Conservation (phyloP, 2,329 filamentous ascomycete genomes). For the Xenoacremonium recifei region DNA sequence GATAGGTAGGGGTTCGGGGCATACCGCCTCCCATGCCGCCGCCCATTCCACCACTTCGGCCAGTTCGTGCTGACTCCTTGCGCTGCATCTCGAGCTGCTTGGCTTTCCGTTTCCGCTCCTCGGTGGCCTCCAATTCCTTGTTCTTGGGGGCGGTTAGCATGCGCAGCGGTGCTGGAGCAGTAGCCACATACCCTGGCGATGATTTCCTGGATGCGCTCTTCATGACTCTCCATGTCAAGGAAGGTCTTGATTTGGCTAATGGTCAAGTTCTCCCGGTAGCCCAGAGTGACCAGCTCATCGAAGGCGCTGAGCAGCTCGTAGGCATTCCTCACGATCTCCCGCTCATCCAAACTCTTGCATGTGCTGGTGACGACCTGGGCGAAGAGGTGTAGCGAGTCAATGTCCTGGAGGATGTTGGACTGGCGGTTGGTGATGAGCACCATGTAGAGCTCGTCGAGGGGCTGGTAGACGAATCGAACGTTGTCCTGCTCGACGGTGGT, state of each 20-base stretch:
- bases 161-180: not conserved
- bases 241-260: conserved; percentile 99
- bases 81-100: conserved; percentile 99
- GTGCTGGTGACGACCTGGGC: conserved; percentile 96
- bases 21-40: conserved; percentile 34
- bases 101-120: conserved; percentile 97
- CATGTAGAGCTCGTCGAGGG: conserved; percentile 98
- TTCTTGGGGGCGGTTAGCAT: conserved; percentile 58
- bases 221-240: conserved; percentile 98
- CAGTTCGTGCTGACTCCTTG: conserved; percentile 85
- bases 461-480: conserved; percentile 99
- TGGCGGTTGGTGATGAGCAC: conserved; percentile 99
- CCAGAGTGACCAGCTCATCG: conserved; percentile 92
- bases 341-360: conserved; percentile 93
- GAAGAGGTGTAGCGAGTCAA: conserved; percentile 96
- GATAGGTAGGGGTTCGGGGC: conserved; percentile 78
- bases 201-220: conserved; percentile 98
- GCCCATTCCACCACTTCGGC: conserved; percentile 44
- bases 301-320: conserved; percentile 96
- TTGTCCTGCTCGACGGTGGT: conserved; percentile 99
- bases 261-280: conserved; percentile 94
- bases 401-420: conserved; percentile 98
- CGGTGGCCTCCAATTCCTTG: conserved; percentile 96
- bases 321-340: conserved; percentile 91
- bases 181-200: conserved; percentile 71